phyloP scores from a whole-genome alignment of 2,329 filamentous ascomycete genomes.

The Xylariaceae sp. region DNA sequence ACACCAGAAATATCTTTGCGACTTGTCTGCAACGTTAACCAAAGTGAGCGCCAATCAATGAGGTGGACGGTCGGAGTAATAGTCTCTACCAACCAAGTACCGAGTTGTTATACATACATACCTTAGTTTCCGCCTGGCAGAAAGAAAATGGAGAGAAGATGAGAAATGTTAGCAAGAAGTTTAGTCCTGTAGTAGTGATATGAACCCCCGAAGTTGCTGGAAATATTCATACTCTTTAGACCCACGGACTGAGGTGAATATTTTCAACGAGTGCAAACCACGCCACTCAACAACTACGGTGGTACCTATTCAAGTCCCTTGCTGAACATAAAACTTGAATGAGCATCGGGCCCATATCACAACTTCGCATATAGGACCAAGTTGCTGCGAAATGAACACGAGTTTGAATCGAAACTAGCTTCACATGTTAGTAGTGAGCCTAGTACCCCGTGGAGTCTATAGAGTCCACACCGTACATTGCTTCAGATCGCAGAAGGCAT shows the following conservation, averaged over 20 bases:
- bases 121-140: no score
- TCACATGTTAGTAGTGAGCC: no score
- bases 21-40: no score
- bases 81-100: neutral
- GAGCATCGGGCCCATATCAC: no score
- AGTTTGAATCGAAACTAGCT: no score
- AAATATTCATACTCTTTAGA: neutral
- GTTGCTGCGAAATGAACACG: no score
- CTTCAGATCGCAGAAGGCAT: neutral
- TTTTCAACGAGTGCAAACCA: neutral
- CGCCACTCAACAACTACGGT: no score
- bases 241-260: neutral
- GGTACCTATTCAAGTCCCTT: no score
- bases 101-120: neutral
- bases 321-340: no score
- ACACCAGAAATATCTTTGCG: no score
- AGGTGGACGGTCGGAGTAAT: neutral
- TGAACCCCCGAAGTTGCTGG: neutral
- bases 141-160: neutral
- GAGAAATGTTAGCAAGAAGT: neutral
- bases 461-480: neutral
- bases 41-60: neutral
- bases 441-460: neutral
- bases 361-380: no score
- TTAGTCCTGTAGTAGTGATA: neutral